Evolutionary conservation across 345 rosid species (phyloP), one percentile per base, ranked within the genome.

Genomic region (Citrus glauca): DNA sequence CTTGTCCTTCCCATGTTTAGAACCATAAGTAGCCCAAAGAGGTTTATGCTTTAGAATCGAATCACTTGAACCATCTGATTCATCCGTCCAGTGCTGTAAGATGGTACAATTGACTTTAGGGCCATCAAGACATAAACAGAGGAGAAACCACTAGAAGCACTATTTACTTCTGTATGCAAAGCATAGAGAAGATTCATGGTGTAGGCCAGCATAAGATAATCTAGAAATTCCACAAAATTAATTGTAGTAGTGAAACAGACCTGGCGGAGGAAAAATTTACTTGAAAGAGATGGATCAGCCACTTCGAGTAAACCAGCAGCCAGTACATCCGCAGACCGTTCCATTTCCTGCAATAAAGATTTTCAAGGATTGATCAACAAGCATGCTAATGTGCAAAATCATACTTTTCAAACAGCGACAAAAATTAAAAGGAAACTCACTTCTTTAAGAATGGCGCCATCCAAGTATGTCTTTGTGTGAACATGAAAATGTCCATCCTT

Each of bases 241-340:
- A 40, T 67, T 20, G 22, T 40, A 53, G 66, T 73, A 72, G 53
- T 25, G 59, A 82, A 63, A 78, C 88, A 67, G 45, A 97, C 99
- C 99, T 97, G 99, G 71, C 91, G 97, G 67, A 92, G 93, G 83
- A 82, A 97, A 84, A 84, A 96, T 85, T 92, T 94, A 84, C 86
- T 91, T 65, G 99, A 96, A 83, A 96, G 97, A 77, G 91, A 88
- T 60, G 99, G 99, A 79, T 96, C 97, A 62, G 98, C 93, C 80
- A 96, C 87, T 84, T 96, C 99, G 56, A 96, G 93, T 78, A 96
- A 85, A 83, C 98, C 99, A 69, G 98, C 98, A 83, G 99, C 99
- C 80, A 96, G 93, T 77, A 96, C 93, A 89, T 96, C 99, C 45
- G 97, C 89, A 74, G 99, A 94, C 69, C 93, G 89, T 78, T 94